Base-by-base conservation (phyloP, 352 stramenopile species). In the Globisporangium nodosum region DNA sequence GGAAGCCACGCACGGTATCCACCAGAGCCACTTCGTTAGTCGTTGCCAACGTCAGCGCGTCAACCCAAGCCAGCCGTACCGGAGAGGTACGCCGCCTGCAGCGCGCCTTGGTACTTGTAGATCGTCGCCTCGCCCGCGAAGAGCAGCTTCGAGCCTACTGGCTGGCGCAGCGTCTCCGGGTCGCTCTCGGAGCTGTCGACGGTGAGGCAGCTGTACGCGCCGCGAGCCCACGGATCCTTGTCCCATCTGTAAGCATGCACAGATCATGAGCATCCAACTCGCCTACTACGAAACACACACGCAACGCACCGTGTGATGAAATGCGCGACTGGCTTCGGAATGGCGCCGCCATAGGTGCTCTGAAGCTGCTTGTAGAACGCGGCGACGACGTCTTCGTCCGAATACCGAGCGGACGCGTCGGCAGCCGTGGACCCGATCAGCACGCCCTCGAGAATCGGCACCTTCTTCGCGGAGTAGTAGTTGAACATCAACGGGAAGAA, bases 101-200 rank as follows among this genome's bases (percentile, higher is more conserved):
- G 64, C 3, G 78, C 79, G 3, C 76, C 76, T 52, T 88, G 82
- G 56, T 88, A 87, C 51, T 81, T 73, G 64, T 87, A 79, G 47
- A 75, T 74, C 9, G 79, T 92, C 15, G 78, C 80, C 48, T 92
- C 82, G 12, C 82, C 82, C 1, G 78, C 78, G 40, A 92, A 92
- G 37, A 84, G 59, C 52, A 92, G 61, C 18, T 70, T 70, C 9
- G 61, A 70, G 0, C 49, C 66, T 0, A 88, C 61, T 0, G 70
- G 60, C 37, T 77, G 59, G 4, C 76, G 65, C 12, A 92, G 49
- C 8, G 71, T 54, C 35, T 81, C 73, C 20, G 83, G 83, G 49
- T 90, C 82, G 3, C 81, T 61, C 15, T 70, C 71, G 5, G 82
- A 73, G 56, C 68, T 85, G 48, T 87, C 76, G n/a, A 88, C 60